phyloP scores from a whole-genome alignment of 768 basidiomycete species.

The Candolleomyces aberdarensis region DNA sequence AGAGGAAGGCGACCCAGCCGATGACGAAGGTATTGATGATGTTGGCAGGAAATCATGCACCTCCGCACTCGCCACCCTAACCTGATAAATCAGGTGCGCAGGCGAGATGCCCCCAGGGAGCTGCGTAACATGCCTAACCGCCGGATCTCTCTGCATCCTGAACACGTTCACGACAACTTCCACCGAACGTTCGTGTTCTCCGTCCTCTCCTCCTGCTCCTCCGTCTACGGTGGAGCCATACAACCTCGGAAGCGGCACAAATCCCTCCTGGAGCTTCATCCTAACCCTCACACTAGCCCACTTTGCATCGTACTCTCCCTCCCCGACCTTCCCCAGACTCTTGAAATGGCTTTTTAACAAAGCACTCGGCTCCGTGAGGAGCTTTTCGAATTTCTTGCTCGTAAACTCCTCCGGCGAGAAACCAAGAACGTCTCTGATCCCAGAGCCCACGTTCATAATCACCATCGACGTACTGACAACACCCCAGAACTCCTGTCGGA shows the following conservation, averaged over 20 bases:
- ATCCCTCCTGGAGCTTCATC: slow-evolving; percentile 21
- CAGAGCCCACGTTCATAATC: slow-evolving; percentile 43
- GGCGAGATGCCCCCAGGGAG: slow-evolving; percentile 23
- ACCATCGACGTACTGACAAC: slow-evolving; percentile 31
- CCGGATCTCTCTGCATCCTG: slow-evolving; percentile 23
- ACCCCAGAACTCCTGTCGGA: slow-evolving; percentile 51
- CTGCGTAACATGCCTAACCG: slow-evolving; percentile 7
- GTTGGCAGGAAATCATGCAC: neutral
- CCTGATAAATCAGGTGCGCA: slow-evolving; percentile 36
- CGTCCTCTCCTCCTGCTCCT: neutral
- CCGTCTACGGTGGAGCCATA: slow-evolving; percentile 3
- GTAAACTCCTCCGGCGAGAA: slow-evolving; percentile 53
- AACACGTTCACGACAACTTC: slow-evolving; percentile 14
- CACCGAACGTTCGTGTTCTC: neutral
- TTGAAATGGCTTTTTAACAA: slow-evolving; percentile 21
- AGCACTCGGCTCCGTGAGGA: slow-evolving; percentile 25
- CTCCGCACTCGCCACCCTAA: slow-evolving; percentile 27
- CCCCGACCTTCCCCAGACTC: slow-evolving; percentile 14
- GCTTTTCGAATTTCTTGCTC: slow-evolving; percentile 41
- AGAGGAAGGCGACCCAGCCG: neutral
- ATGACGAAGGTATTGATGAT: no score
- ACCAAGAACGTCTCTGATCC: slow-evolving; percentile 62
- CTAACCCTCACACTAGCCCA: slow-evolving; percentile 3
- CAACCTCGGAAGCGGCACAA: no score
- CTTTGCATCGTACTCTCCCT: neutral